Percentiles rank a stretch among this genome's conserved stretches.
phyloP scores from a whole-genome alignment of 169 alveolate genomes.

The Cryptosporidium parvum region DNA sequence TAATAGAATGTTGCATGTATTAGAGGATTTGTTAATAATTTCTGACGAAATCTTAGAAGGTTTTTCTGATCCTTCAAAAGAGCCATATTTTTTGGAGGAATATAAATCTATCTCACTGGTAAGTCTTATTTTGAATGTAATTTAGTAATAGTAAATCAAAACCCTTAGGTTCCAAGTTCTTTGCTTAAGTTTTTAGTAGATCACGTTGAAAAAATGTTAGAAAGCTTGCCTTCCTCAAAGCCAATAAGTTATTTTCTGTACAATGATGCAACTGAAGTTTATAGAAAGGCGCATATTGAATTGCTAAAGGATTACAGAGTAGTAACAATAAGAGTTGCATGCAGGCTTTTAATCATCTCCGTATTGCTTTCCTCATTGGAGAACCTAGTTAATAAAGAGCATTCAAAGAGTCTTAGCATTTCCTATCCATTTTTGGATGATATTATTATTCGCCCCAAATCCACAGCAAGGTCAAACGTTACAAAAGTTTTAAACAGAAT shows the following conservation, averaged over 20 bases:
- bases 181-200: neutral
- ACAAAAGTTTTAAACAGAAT: neutral
- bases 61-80: conserved; percentile 2
- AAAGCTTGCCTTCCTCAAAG: conserved; percentile 18
- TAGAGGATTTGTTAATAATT: conserved; percentile 1
- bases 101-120: conserved; percentile 10
- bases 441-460: conserved; percentile 25
- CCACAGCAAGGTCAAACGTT: conserved; percentile 14
- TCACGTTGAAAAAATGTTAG: conserved; percentile 21
- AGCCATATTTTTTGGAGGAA: neutral
- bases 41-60: conserved; percentile 3
- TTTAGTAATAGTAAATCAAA: neutral
- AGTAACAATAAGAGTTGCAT: conserved; percentile 32
- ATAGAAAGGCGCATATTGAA: conserved; percentile 24
- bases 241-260: conserved; percentile 6
- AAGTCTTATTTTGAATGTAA: neutral
- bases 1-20: conserved; percentile 26
- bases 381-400: neutral
- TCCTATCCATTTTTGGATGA: conserved; percentile 62
- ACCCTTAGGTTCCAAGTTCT: conserved; percentile 27
- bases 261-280: neutral
- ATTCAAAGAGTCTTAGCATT: neutral
- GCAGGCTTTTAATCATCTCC: conserved; percentile 31
- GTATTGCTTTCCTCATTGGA: conserved; percentile 51
- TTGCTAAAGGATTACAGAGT: conserved; percentile 20